Conservation (phyloP, 768 basidiomycete genomes). For the Xerocomellus dryophilus region DNA sequence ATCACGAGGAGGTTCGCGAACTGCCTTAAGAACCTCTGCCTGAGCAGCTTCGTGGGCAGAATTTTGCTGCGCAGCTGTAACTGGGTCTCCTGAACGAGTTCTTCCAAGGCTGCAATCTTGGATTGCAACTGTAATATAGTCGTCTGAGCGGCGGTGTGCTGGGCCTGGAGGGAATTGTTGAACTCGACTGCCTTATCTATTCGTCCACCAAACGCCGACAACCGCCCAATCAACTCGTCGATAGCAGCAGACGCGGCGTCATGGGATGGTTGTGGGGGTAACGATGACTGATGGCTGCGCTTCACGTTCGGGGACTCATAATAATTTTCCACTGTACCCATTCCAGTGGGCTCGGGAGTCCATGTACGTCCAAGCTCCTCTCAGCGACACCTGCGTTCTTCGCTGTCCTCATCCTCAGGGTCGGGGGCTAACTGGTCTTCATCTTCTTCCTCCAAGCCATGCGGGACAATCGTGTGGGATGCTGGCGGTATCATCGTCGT, state of each 20-base stretch:
- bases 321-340: conserved; percentile 49
- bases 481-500: conserved; percentile 72
- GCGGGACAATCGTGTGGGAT: conserved; percentile 67
- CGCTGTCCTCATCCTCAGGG: conserved; percentile 45
- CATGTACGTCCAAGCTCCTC: conserved; percentile 67
- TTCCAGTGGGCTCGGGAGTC: conserved; percentile 76
- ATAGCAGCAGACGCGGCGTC: conserved; percentile 37
- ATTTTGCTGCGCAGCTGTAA: conserved; percentile 37
- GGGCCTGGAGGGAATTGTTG: conserved; percentile 68
- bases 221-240: conserved; percentile 58
- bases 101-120: conserved; percentile 69
- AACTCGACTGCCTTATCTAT: conserved; percentile 74
- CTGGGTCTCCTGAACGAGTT: conserved; percentile 50
- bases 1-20: conserved; percentile 34
- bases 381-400: conserved; percentile 43
- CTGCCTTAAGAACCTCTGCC: conserved; percentile 31
- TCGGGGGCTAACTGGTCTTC: conserved; percentile 49
- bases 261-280: conserved; percentile 17
- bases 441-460: conserved; percentile 72
- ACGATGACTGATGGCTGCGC: conserved; percentile 15
- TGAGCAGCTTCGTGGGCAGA: conserved; percentile 37
- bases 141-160: conserved; percentile 74
- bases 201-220: conserved; percentile 63
- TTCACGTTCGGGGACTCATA: conserved; percentile 34
- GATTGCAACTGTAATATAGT: conserved; percentile 66